phyloP scores from a whole-genome alignment of 257 asterid genomes.

The Handroanthus guayacan region DNA sequence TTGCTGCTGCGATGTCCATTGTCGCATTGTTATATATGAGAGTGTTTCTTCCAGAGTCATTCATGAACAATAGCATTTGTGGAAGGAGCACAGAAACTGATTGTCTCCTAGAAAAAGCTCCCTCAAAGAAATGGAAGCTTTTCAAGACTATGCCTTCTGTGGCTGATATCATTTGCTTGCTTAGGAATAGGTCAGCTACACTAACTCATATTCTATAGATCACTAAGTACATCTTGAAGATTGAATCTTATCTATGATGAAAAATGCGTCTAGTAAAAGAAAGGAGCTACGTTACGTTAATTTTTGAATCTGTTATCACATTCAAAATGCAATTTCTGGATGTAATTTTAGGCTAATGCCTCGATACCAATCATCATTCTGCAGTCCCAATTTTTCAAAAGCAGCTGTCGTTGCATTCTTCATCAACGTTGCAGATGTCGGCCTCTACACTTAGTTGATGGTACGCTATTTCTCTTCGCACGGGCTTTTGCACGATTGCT shows the following conservation, averaged over 20 bases:
- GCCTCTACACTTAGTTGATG: slow-evolving; percentile 67
- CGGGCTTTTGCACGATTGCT: not conserved
- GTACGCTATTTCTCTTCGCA: slow-evolving; percentile 40
- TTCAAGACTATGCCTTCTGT: slow-evolving; percentile 1
- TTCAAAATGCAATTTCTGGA: too few species aligned
- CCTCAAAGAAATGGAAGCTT: not conserved
- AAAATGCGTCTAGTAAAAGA: too few species aligned
- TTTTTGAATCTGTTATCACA: not conserved
- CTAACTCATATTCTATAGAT: too few species aligned
- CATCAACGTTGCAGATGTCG: slow-evolving; percentile 77
- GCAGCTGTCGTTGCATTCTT: slow-evolving; percentile 81
- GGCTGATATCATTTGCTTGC: not conserved
- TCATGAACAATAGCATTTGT: not conserved
- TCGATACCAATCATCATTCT: not conserved
- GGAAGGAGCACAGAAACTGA: not conserved
- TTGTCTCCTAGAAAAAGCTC: slow-evolving; percentile 6
- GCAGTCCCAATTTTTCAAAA: slow-evolving; percentile 82
- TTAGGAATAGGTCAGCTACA: not conserved
- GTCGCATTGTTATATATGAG: not conserved
- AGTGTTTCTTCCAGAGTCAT: not conserved
- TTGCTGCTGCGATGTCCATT: not conserved
- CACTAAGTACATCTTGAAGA: too few species aligned
- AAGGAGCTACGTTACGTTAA: not conserved
- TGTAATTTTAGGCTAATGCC: not conserved
- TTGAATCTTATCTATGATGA: too few species aligned